Conservation (phyloP, 1,139 yeast genomes). For the Yamadazyma songkhlaensis region DNA sequence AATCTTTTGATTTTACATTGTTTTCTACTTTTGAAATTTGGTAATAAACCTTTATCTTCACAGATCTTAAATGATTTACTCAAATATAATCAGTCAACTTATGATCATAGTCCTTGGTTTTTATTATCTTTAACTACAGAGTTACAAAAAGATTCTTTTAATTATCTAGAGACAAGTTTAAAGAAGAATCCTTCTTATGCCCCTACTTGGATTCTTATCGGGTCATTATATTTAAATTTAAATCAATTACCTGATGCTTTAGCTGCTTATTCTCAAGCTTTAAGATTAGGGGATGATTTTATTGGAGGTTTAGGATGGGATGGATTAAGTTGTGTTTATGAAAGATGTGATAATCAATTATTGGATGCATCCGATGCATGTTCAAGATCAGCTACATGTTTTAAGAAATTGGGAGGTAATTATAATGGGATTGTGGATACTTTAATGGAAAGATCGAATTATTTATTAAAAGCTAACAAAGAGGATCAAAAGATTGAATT, state of each 20-base stretch:
- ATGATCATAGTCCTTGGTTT: conserved; percentile 56
- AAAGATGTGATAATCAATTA: conserved; percentile 58
- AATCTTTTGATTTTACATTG: conserved; percentile 2
- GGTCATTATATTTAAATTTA: conserved; percentile 54
- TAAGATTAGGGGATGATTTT: conserved; percentile 50
- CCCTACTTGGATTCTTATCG: conserved; percentile 65
- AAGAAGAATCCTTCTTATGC: conserved; percentile 54
- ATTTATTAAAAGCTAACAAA: too few species aligned
- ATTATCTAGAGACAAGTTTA: conserved; percentile 56
- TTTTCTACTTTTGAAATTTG: not conserved
- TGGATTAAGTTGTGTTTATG: conserved; percentile 62
- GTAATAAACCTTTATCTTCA: too few species aligned
- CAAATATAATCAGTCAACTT: conserved; percentile 6
- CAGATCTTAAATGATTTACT: not conserved
- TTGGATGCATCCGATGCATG: conserved; percentile 63
- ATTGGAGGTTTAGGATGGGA: conserved; percentile 63
- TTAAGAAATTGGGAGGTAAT: not conserved
- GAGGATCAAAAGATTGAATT: not conserved
- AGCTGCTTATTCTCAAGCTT: conserved; percentile 66
- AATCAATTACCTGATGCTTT: conserved; percentile 64
- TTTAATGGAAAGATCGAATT: not conserved
- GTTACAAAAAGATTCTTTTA: conserved; percentile 53
- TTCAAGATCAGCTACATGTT: conserved; percentile 46
- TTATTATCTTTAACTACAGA: conserved; percentile 53
- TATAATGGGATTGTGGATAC: not conserved